phyloP scores from a whole-genome alignment of 345 rosid species.

The Corymbia maculata region DNA sequence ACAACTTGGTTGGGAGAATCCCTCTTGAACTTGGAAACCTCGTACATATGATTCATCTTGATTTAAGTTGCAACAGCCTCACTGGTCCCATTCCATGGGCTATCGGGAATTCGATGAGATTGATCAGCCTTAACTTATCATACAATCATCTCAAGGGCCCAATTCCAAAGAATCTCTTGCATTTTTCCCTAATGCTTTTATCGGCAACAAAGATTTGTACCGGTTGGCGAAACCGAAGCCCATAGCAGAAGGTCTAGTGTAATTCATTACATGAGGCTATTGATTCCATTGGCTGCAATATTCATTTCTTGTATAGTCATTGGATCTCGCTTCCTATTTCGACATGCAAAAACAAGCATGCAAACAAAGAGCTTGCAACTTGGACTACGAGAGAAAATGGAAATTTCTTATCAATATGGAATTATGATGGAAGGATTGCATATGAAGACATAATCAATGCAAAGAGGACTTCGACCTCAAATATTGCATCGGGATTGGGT shows the following conservation, averaged over 20 bases:
- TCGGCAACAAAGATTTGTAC: neutral
- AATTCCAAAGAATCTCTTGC: fast-evolving
- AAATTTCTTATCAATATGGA: neutral
- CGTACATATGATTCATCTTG: fast-evolving
- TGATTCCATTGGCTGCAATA: fast-evolving
- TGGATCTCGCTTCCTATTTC: fast-evolving
- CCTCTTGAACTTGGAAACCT: neutral
- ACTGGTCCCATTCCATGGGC: neutral
- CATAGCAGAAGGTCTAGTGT: neutral
- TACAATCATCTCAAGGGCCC: neutral
- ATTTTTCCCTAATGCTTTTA: fast-evolving
- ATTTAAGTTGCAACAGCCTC: neutral
- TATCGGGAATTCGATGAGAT: too few relatives aligned
- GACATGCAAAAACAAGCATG: too few relatives aligned
- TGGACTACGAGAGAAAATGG: neutral
- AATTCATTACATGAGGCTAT: fast-evolving
- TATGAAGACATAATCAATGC: conserved; percentile 8
- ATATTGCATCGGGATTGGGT: conserved; percentile 16
- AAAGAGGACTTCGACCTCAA: conserved; percentile 1
- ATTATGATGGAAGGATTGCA: conserved; percentile 3
- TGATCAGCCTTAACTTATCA: neutral
- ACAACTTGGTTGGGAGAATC: neutral
- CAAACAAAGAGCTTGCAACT: neutral
- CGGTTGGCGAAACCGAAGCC: neutral
- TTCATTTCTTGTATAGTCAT: fast-evolving